Percentiles rank a stretch among this genome's conserved stretches.
phyloP scores from a whole-genome alignment of 495 filamentous ascomycete species.

The Neurospora sp. region DNA sequence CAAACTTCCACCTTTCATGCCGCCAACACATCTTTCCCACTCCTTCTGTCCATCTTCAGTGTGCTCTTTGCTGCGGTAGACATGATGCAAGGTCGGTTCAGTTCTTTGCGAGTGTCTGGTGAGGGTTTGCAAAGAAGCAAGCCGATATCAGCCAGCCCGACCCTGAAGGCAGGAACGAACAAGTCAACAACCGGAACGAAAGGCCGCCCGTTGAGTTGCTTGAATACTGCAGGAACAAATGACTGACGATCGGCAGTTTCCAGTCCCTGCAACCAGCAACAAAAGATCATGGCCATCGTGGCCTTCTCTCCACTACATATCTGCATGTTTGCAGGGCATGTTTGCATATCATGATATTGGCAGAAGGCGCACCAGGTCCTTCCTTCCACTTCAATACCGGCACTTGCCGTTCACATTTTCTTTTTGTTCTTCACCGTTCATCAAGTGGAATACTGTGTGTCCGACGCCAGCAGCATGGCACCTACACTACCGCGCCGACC shows the following conservation, averaged over 20 bases:
- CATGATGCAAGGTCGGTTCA: too few relatives aligned
- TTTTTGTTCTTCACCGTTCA: too few relatives aligned
- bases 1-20: background rate
- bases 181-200: background rate
- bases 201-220: background rate
- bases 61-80: background rate
- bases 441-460: too few relatives aligned
- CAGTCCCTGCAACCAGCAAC: background rate
- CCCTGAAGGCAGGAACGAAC: background rate
- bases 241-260: background rate
- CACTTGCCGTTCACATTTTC: too few relatives aligned
- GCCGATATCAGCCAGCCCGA: background rate
- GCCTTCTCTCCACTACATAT: background rate
- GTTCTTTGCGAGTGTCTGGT: background rate
- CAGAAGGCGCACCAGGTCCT: background rate
- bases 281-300: background rate
- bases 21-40: background rate
- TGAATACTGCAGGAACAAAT: background rate
- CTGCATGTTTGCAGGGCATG: background rate
- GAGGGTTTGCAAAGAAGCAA: background rate
- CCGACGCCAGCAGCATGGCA: too few relatives aligned
- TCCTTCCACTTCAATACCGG: too few relatives aligned
- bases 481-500: too few relatives aligned
- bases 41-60: fast-evolving
- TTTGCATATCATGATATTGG: background rate